Evolutionary conservation across 208 protist species (phyloP), one percentile per base, ranked within the genome.

Genomic region (Blechomonas ayalai): DNA sequence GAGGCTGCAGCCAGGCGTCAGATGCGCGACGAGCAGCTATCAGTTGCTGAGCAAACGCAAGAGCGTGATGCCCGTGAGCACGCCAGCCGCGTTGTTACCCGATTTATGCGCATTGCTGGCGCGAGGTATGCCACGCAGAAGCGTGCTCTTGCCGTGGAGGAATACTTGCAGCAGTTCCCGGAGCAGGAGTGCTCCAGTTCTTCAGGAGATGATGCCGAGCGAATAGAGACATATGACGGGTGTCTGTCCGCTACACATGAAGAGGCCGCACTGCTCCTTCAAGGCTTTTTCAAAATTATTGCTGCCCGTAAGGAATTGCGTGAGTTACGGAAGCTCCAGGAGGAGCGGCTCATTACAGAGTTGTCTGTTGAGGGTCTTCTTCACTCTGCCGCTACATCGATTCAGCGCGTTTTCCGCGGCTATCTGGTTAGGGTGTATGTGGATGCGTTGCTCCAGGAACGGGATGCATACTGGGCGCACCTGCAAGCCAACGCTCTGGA

Each of bases 401-500:
- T 94, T 20, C 75, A 84, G 36, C 67, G 73, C 9, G 35, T 89
- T 13, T 76, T 63, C 33, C 77, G 75, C 34, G 78, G 78, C 15
- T 60, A 86, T 41, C 47, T 52, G 15, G 67, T 44, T 12, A 65
- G 82, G 2, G 35, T 38, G 2, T 44, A 46, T 12, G 54, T 64
- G 24, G 20, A 27, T n/a, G 64, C 56, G 20, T 34, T 47, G 6
- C 27, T 22, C 40, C 29, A 10, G 35, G 26, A 44, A 25, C 43
- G 26, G 13, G 16, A 16, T 18, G 40, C 43, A 18, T 60, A 72
- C 42, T 39, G 57, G 10, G 54, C 47, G 12, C 25, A 47, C 33
- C 55, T 52, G 13, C 31, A 67, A 29, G 43, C 42, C 10, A 32
- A 16, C 20, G 43, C 20, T 24, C 9, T 19, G 9, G 40, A 28